These are phyloP conservation scores for Dendrobium officinale DNA, from an alignment of 106 monocot genomes.

Conservation along the genomic window DNA sequence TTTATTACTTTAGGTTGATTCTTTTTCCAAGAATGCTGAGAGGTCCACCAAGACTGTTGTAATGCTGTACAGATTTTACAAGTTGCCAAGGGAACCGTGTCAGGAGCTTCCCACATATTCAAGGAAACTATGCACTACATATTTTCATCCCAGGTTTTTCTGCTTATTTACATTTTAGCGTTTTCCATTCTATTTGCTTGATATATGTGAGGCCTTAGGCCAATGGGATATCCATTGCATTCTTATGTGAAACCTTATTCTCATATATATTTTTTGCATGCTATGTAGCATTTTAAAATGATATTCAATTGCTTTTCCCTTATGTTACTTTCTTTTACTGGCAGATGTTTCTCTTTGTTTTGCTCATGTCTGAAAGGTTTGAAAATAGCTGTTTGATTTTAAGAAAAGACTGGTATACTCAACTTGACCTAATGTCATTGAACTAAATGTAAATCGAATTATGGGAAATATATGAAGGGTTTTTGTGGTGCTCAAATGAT, in stretches of 20 bases:
- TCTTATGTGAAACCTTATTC: not conserved
- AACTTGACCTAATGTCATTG: not conserved
- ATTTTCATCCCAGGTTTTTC: slow-evolving; percentile 71
- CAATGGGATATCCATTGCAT: not conserved
- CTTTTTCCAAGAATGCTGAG: slow-evolving; percentile 7
- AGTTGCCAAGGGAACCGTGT: slow-evolving; percentile 38
- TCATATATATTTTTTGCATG: not conserved
- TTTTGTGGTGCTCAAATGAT: not conserved
- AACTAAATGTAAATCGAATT: not conserved
- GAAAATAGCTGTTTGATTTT: not conserved
- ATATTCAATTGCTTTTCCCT: not conserved
- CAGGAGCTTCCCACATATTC: slow-evolving; percentile 83
- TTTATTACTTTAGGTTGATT: not conserved
- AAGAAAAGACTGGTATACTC: not conserved
- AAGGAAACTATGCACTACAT: slow-evolving; percentile 93
- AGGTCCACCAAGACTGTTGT: not conserved
- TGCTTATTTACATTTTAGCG: not conserved
- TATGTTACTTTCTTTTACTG: not conserved
- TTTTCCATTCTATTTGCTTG: not conserved
- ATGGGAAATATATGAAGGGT: not conserved
- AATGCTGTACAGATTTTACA: slow-evolving; percentile 33
- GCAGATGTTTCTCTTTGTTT: not conserved
- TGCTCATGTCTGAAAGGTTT: not conserved
- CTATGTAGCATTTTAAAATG: not conserved
- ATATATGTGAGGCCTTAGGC: not conserved